A percentile compares a stretch with the other conserved stretches of the same genome.
Conservation (phyloP, 805 yeast species). For the Candida hungchunana region DNA sequence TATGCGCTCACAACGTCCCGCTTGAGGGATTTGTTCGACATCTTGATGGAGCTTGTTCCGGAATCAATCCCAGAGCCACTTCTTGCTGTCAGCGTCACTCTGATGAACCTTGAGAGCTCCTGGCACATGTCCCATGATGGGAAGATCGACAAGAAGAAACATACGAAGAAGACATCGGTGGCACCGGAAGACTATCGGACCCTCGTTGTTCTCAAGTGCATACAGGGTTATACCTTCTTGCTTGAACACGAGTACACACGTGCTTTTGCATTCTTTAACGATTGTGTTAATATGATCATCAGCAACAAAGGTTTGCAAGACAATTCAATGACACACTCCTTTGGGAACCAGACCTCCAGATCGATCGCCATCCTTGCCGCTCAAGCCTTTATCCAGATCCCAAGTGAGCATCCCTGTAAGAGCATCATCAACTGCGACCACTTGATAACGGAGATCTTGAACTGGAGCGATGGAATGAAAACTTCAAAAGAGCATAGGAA, state of each 20-base stretch:
- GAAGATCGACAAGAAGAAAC: neutral
- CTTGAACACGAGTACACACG: neutral
- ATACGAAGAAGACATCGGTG: too few species aligned
- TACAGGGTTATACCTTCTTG: constrained; percentile 7
- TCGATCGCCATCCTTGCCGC: constrained; percentile 6
- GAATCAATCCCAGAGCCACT: constrained; percentile 4
- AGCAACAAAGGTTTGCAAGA: neutral
- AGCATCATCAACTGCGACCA: constrained; percentile 5
- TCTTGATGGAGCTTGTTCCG: constrained; percentile 3
- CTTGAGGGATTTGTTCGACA: constrained; percentile 1
- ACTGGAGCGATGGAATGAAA: constrained; percentile 6
- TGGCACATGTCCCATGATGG: constrained; percentile 1
- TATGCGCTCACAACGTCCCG: neutral
- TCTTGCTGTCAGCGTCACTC: neutral
- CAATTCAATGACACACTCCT: neutral
- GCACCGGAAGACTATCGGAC: too few species aligned
- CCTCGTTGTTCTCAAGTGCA: constrained; percentile 3
- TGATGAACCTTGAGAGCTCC: neutral
- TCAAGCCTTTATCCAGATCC: constrained; percentile 6
- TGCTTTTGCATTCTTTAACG: constrained; percentile 2
- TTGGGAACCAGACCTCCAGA: constrained; percentile 2
- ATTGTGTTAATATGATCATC: constrained; percentile 1
- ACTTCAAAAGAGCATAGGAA: constrained; percentile 2
- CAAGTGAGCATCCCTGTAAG: neutral
- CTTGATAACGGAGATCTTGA: constrained; percentile 3